Evolutionary conservation across 2,329 filamentous ascomycete species (phyloP).

Genomic region (Fusarium redolens): DNA sequence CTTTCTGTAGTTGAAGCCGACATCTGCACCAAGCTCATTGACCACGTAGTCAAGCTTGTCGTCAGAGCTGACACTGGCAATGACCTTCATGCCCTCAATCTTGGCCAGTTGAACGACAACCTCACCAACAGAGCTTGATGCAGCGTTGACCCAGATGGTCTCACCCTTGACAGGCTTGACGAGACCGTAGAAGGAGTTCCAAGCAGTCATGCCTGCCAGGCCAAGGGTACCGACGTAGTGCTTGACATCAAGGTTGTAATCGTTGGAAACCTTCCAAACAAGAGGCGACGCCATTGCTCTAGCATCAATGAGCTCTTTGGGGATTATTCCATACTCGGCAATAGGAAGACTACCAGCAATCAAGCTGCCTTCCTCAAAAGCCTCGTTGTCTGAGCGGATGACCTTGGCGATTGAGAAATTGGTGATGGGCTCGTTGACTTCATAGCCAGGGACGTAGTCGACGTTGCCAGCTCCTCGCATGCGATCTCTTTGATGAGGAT

Average conservation of each 20-base stretch:
- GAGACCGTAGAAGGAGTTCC: neutral
- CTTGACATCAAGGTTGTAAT: neutral
- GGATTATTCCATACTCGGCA: neutral
- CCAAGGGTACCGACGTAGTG: neutral
- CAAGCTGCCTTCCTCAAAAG: neutral
- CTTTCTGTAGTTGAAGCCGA: neutral
- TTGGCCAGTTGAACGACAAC: neutral
- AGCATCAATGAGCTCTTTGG: neutral
- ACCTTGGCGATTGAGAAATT: neutral
- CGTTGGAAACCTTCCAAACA: neutral
- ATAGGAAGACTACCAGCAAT: neutral
- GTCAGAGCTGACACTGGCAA: neutral
- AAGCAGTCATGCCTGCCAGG: neutral
- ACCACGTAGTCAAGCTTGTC: neutral
- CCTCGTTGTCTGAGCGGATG: neutral
- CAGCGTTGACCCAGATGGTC: neutral
- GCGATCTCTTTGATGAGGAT: neutral
- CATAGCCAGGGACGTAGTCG: neutral
- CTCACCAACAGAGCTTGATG: neutral
- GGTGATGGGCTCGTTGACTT: neutral
- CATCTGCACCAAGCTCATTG: neutral
- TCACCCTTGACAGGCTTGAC: neutral
- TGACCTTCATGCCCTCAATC: neutral
- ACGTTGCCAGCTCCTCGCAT: neutral
- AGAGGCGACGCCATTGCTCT: neutral